Evolutionary conservation across 257 asterid species (phyloP).

Genomic region (Penstemon davidsonii): DNA sequence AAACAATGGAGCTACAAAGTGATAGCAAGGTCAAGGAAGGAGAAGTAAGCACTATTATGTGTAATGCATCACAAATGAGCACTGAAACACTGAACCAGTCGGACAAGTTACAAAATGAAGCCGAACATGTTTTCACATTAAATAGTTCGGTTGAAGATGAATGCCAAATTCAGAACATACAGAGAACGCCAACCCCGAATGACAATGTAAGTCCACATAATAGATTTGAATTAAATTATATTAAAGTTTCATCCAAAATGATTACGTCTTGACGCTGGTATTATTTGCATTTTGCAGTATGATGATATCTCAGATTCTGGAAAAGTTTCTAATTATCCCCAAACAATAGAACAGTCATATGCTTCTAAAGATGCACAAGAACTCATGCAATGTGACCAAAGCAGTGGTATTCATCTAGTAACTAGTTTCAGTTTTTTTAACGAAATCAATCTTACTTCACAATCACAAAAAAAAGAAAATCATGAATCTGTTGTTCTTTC

Average conservation of each 20-base stretch:
- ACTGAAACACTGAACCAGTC: conserved; percentile 29
- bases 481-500: neutral
- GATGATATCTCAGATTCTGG: conserved; percentile 22
- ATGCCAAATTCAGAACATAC: conserved; percentile 26
- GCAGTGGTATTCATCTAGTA: conserved; percentile 36
- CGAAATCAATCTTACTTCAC: neutral
- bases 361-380: conserved; percentile 29
- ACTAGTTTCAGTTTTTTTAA: conserved; percentile 1
- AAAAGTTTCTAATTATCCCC: conserved; percentile 32
- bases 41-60: conserved; percentile 24
- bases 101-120: conserved; percentile 28
- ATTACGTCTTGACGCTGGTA: conserved; percentile 12
- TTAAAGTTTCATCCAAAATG: conserved; percentile 19
- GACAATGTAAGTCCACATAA: conserved; percentile 45
- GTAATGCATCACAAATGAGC: conserved; percentile 27
- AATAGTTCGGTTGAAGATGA: conserved; percentile 39
- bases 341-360: conserved; percentile 24
- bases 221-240: neutral
- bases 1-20: conserved; percentile 33
- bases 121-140: conserved; percentile 18
- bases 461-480: neutral
- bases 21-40: conserved; percentile 30
- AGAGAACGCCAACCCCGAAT: conserved; percentile 27
- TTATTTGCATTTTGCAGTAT: conserved; percentile 44
- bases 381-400: conserved; percentile 38